Base-by-base conservation (phyloP, 2,329 filamentous ascomycete genomes). In the Phoma sp. region DNA sequence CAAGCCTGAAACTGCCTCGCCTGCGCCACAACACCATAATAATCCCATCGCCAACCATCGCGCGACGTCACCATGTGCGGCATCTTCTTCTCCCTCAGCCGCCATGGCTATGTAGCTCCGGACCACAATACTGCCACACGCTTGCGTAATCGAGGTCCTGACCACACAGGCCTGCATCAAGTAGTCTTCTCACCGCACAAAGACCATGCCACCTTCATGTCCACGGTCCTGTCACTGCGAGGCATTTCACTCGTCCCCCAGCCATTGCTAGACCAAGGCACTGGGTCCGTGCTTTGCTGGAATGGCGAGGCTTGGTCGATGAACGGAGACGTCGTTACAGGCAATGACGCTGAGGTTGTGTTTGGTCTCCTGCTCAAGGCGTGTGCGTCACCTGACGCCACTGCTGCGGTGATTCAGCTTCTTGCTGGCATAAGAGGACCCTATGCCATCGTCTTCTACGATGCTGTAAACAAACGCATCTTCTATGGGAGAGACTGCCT, bases 241-340 rank as follows among this genome's bases (percentile, higher is more conserved):
- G 94, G 94, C 24, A 83, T 86, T 44, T 80, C 85, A 58, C 71
- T 95, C 44, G 85, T 88, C 6, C 72, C 77, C 31, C 95, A 98
- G 73, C 95, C 95, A 2, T 83, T 96, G 4, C 74, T 83, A 37
- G 84, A 89, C 61, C 33, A 70, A 2, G 60, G 65, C 0, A 82
- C 82, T 0, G 81, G 82, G 4, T 91, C 88, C 1, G 80, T 91
- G 0, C 81, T 99, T 2, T 97, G 94, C 81, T 99, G 95, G 95
- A 99, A 99, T 70, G 95, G 95, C 38, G 95, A 99, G 73, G 94
- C 92, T 1, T 99, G 95, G 95, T 88, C 84, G 53, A 82, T 96
- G 44, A 77, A 76, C 8, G 82, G 81, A 31, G 65, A 82, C 9
- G 67, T 74, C 1, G 80, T 96, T n/a, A 55, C 69, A 36, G 90